Conservation (phyloP, 1,284 basidiomycete genomes). For the Mycena sp. region DNA sequence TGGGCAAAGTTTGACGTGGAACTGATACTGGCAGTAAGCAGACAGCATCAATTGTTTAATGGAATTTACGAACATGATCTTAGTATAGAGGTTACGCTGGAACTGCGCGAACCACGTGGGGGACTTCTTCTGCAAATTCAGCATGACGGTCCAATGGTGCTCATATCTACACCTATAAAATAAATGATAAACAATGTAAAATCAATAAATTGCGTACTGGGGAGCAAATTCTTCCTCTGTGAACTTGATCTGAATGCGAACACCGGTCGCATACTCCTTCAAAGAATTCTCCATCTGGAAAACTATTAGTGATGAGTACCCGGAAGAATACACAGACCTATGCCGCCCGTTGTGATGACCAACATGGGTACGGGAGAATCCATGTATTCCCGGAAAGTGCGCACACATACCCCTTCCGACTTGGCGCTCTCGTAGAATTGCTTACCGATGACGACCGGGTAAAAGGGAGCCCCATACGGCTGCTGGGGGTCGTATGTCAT, state of each 20-base stretch:
- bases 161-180: background rate
- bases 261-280: background rate
- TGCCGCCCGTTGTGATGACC: background rate
- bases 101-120: constrained; percentile 1
- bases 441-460: background rate
- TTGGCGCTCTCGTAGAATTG: constrained; percentile 1
- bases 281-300: constrained; percentile 5
- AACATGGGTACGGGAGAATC: background rate
- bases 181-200: background rate
- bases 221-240: background rate
- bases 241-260: constrained; percentile 3
- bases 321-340: background rate
- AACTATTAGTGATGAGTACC: background rate
- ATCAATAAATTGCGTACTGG: background rate
- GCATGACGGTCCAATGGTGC: background rate
- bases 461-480: constrained; percentile 5
- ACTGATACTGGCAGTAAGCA: background rate
- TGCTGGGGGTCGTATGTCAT: background rate
- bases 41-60: background rate
- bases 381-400: background rate
- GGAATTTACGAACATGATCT: background rate
- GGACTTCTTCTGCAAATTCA: background rate
- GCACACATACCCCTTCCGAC: background rate
- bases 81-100: background rate
- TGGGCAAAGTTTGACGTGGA: constrained; percentile 6